Evolutionary conservation across 495 filamentous ascomycete species (phyloP).

Genomic region (Neurospora intermedia): DNA sequence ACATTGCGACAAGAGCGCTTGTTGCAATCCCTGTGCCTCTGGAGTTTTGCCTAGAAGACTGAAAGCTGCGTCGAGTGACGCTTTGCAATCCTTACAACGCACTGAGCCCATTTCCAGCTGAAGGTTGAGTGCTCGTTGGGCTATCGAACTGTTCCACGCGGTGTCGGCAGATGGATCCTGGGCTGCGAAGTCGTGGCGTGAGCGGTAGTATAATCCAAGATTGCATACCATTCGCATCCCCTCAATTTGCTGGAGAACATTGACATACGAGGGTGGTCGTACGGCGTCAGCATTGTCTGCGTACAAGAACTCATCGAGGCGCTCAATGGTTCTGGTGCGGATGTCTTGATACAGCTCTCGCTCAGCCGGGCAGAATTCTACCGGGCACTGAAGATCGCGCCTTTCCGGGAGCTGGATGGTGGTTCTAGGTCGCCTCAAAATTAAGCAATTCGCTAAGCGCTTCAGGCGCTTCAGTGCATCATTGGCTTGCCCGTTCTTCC

Average conservation of each 20-base stretch:
- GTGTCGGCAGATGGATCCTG: background rate
- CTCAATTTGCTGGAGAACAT: conserved; percentile 33
- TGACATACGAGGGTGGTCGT: conserved; percentile 11
- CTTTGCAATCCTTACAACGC: background rate
- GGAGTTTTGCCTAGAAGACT: conserved; percentile 1
- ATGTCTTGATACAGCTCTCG: conserved; percentile 19
- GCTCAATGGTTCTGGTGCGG: conserved; percentile 9
- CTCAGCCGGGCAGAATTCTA: conserved; percentile 24
- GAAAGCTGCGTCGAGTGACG: background rate
- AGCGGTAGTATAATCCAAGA: conserved; percentile 22
- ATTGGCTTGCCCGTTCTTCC: conserved; percentile 24
- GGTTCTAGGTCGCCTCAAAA: conserved; percentile 27
- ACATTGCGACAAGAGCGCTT: conserved; percentile 10
- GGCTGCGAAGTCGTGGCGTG: conserved; percentile 5
- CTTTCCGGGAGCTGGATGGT: conserved; percentile 22
- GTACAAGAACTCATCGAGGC: conserved; percentile 14
- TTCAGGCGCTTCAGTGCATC: conserved; percentile 27
- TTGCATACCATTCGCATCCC: conserved; percentile 32
- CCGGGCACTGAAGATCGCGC: conserved; percentile 9
- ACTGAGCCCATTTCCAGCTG: conserved; percentile 10
- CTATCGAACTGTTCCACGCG: conserved; percentile 9
- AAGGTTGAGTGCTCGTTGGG: conserved; percentile 19
- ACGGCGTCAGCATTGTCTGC: background rate
- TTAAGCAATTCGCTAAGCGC: conserved; percentile 21
- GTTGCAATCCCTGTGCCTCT: background rate